These are phyloP conservation scores for Serpula lacrymans DNA, from an alignment of 768 basidiomycete genomes.

Conservation along the genomic window DNA sequence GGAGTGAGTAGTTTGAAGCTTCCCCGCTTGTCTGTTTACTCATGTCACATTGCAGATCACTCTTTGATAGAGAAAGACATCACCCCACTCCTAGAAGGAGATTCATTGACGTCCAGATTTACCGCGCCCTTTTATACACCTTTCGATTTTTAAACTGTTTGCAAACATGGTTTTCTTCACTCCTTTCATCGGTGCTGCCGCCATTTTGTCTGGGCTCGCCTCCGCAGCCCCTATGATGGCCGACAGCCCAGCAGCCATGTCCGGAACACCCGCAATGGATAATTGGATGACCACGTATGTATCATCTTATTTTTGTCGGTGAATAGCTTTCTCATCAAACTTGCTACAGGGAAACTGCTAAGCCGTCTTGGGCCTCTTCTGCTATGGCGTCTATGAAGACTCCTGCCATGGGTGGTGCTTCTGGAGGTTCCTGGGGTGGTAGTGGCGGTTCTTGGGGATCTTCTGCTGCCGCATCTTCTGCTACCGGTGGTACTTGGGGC, in stretches of 20 bases:
- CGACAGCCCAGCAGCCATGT: slow-evolving; percentile 42
- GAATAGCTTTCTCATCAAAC: neutral
- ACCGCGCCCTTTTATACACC: slow-evolving; percentile 37
- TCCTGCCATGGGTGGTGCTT: slow-evolving; percentile 1
- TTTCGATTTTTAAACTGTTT: slow-evolving; percentile 24
- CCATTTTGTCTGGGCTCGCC: slow-evolving; percentile 49
- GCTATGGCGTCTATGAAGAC: neutral
- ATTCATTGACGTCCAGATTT: slow-evolving; percentile 41
- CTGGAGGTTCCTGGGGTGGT: slow-evolving; percentile 1
- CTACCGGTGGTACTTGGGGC: neutral
- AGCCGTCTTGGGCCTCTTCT: slow-evolving; percentile 1
- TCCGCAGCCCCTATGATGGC: slow-evolving; percentile 49
- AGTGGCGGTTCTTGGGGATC: neutral
- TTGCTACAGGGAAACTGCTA: slow-evolving; percentile 3
- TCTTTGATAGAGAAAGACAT: slow-evolving; percentile 65
- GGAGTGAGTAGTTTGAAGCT: slow-evolving; percentile 25
- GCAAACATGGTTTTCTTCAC: slow-evolving; percentile 60
- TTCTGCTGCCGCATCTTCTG: neutral
- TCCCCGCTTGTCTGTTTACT: slow-evolving; percentile 6
- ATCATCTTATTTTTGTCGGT: neutral
- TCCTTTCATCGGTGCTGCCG: slow-evolving; percentile 51
- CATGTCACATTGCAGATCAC: slow-evolving; percentile 41
- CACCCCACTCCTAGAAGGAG: slow-evolving; percentile 61
- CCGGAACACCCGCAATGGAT: slow-evolving; percentile 23
- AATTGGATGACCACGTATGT: slow-evolving; percentile 4